These are phyloP conservation scores for Nectriaceae sp. DNA, from an alignment of 2,329 filamentous ascomycete species.

Conservation along the genomic window DNA sequence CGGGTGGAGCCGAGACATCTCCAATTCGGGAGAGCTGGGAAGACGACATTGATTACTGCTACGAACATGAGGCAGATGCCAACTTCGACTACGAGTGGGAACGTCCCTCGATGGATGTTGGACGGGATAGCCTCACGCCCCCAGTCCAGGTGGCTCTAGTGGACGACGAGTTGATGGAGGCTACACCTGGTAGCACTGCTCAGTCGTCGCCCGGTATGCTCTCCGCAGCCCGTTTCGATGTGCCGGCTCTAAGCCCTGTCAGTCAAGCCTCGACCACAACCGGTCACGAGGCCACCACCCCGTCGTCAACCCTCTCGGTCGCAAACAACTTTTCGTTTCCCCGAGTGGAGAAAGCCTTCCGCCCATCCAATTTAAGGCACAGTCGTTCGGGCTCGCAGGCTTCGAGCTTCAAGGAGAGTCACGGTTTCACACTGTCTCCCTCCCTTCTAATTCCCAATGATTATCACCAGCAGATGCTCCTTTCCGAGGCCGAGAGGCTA, in stretches of 20 bases:
- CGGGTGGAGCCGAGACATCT: conserved; percentile 28
- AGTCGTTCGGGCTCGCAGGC: conserved; percentile 47
- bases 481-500: conserved; percentile 27
- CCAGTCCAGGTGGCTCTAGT: conserved; percentile 25
- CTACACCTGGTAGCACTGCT: conserved; percentile 15
- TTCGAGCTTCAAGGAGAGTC: conserved; percentile 59
- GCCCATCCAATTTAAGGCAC: conserved; percentile 32
- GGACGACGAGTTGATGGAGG: conserved; percentile 26
- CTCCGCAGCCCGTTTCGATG: conserved; percentile 36
- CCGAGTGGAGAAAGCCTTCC: conserved; percentile 37
- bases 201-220: conserved; percentile 31
- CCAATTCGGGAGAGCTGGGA: conserved; percentile 60
- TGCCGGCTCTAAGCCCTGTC: conserved; percentile 51
- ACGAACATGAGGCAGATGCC: conserved; percentile 68
- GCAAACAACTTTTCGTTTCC: conserved; percentile 56
- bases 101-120: conserved; percentile 52
- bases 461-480: conserved; percentile 56
- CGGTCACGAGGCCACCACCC: conserved; percentile 47
- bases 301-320: conserved; percentile 36
- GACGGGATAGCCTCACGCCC: conserved; percentile 22
- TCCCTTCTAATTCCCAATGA: conserved; percentile 64
- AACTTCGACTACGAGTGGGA: conserved; percentile 69
- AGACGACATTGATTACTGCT: conserved; percentile 70
- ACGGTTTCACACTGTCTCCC: conserved; percentile 61
- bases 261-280: conserved; percentile 46